Evolutionary conservation across 805 yeast genomes (phyloP).

Genomic region (Ogataea salicorniae): DNA sequence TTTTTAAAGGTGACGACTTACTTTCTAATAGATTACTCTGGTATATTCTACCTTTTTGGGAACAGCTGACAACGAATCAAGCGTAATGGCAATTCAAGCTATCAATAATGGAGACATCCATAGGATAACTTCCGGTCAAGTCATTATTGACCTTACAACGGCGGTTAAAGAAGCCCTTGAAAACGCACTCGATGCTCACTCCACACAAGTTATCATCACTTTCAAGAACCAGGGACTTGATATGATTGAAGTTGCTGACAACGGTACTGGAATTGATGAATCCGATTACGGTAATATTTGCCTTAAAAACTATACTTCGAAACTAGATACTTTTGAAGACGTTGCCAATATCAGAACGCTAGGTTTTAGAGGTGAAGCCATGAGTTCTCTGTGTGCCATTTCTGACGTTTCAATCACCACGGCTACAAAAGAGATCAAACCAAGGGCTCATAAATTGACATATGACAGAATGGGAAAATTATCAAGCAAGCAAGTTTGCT

Average conservation of each 20-base stretch:
- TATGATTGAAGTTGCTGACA: constrained; percentile 60
- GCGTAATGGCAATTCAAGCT: constrained; percentile 27
- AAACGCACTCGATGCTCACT: constrained; percentile 76
- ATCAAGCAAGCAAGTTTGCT: constrained; percentile 27
- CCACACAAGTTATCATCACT: constrained; percentile 60
- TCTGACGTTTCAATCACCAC: constrained; percentile 46
- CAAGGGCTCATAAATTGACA: constrained; percentile 51
- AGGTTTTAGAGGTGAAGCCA: constrained; percentile 81
- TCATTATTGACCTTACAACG: constrained; percentile 70
- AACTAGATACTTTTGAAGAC: constrained; percentile 52
- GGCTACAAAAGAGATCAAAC: constrained; percentile 41
- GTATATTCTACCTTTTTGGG: background rate
- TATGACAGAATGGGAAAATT: constrained; percentile 56
- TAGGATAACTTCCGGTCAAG: constrained; percentile 87
- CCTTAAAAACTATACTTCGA: constrained; percentile 63
- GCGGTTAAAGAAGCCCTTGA: constrained; percentile 85
- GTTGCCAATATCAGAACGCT: constrained; percentile 45
- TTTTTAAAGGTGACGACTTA: background rate
- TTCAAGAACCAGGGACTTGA: constrained; percentile 72
- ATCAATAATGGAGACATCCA: constrained; percentile 56
- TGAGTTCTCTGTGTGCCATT: constrained; percentile 63
- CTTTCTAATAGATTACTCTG: too few species aligned
- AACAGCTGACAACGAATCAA: too few species aligned
- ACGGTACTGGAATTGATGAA: constrained; percentile 58
- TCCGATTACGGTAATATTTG: constrained; percentile 52